Conservation (phyloP, 345 rosid genomes). For the Rhodamnia argentea region DNA sequence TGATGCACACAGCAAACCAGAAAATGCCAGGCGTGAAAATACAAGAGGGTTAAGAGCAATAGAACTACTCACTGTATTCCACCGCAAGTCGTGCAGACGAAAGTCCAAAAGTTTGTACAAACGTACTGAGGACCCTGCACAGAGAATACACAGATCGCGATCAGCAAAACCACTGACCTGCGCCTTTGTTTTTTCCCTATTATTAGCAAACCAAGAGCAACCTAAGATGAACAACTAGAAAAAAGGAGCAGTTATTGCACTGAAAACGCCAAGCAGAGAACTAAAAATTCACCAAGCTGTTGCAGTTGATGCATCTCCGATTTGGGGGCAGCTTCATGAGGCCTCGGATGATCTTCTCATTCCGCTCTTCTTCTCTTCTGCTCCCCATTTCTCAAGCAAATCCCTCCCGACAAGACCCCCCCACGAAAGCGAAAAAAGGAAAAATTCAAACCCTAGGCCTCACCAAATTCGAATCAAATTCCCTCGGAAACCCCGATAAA, state of each 20-base stretch:
- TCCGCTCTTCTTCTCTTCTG: slow-evolving; percentile 86
- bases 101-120: slow-evolving; percentile 93
- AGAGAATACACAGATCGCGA: not conserved
- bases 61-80: slow-evolving; percentile 84
- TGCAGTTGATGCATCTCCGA: slow-evolving; percentile 97
- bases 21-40: not conserved
- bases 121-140: slow-evolving; percentile 97
- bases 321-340: slow-evolving; percentile 98
- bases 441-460: not conserved
- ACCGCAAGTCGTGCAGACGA: slow-evolving; percentile 81
- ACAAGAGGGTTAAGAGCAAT: not conserved
- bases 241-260: not conserved
- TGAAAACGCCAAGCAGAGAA: not conserved
- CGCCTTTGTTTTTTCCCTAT: not conserved
- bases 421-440: not conserved
- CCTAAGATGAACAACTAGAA: not conserved
- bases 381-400: slow-evolving; percentile 48
- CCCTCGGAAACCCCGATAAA: not conserved
- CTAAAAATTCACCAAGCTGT: slow-evolving; percentile 49
- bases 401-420: not conserved
- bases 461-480: not conserved
- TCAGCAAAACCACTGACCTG: not conserved
- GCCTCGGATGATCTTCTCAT: slow-evolving; percentile 92
- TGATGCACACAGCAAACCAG: not conserved
- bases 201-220: not conserved